Conservation (phyloP, 2,329 filamentous ascomycete species). For the Colletotrichum coccodes region DNA sequence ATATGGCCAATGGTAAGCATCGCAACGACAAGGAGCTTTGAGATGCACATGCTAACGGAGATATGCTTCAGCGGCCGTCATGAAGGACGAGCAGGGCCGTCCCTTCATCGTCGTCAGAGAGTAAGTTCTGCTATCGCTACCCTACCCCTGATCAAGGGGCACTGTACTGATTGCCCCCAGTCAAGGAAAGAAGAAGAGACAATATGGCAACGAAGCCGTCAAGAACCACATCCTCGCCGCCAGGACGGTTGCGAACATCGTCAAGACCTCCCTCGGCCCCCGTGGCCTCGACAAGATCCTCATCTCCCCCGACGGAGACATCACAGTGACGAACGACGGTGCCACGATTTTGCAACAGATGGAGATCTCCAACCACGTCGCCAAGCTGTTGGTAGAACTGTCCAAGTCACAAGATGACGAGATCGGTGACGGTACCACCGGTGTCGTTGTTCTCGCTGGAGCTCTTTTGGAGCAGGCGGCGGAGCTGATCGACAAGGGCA, state of each 20-base stretch:
- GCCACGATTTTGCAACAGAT: slow-evolving; percentile 98
- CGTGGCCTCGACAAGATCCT: slow-evolving; percentile 98
- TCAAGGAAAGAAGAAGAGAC: slow-evolving; percentile 97
- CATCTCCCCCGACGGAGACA: slow-evolving; percentile 98
- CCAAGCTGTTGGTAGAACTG: slow-evolving; percentile 94
- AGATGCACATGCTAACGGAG: slow-evolving; percentile 31
- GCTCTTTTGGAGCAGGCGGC: slow-evolving; percentile 96
- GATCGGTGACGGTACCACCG: slow-evolving; percentile 97
- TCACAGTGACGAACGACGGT: slow-evolving; percentile 98
- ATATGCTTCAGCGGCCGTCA: slow-evolving; percentile 67
- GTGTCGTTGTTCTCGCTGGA: slow-evolving; percentile 94
- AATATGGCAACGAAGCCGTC: slow-evolving; percentile 95
- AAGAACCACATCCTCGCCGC: slow-evolving; percentile 98
- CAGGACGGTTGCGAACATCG: slow-evolving; percentile 94
- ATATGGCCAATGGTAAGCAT: slow-evolving; percentile 81
- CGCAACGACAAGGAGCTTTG: slow-evolving; percentile 30
- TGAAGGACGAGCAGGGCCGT: slow-evolving; percentile 97
- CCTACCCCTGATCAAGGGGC: slow-evolving; percentile 9
- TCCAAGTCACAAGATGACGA: slow-evolving; percentile 99
- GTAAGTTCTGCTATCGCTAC: slow-evolving; percentile 62
- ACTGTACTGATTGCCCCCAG: slow-evolving; percentile 55
- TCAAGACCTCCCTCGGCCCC: slow-evolving; percentile 96
- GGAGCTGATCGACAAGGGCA: slow-evolving; percentile 99
- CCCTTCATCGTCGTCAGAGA: slow-evolving; percentile 99
- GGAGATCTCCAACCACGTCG: slow-evolving; percentile 99